phyloP scores from a whole-genome alignment of 495 filamentous ascomycete genomes.

The Neurospora sp. region DNA sequence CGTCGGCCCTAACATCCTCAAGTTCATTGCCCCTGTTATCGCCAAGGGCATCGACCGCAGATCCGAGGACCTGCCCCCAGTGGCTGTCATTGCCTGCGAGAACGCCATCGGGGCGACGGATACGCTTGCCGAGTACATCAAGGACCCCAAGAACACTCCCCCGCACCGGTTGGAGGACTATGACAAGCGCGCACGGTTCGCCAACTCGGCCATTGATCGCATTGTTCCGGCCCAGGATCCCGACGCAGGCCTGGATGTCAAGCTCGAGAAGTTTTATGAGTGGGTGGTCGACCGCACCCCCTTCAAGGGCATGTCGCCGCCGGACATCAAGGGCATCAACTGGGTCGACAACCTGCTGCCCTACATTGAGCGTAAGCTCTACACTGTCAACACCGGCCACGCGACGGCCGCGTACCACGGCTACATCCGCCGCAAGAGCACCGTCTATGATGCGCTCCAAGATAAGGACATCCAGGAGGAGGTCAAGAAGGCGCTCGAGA shows the following conservation, averaged over 20 bases:
- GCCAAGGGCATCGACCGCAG: slow-evolving; percentile 81
- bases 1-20: slow-evolving; percentile 90
- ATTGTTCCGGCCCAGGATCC: slow-evolving; percentile 85
- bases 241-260: slow-evolving; percentile 74
- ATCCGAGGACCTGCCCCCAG: slow-evolving; percentile 50
- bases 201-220: slow-evolving; percentile 95
- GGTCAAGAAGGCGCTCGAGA: slow-evolving; percentile 63
- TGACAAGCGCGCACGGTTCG: slow-evolving; percentile 63
- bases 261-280: slow-evolving; percentile 95
- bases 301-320: slow-evolving; percentile 46
- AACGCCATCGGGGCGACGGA: slow-evolving; percentile 92
- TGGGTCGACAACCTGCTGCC: slow-evolving; percentile 86
- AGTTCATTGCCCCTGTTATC: slow-evolving; percentile 89
- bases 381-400: slow-evolving; percentile 97
- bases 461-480: slow-evolving; percentile 56
- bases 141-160: slow-evolving; percentile 55
- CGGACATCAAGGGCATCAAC: slow-evolving; percentile 75
- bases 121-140: slow-evolving; percentile 70
- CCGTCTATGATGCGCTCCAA: slow-evolving; percentile 74
- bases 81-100: slow-evolving; percentile 94
- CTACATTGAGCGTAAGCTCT: slow-evolving; percentile 98
- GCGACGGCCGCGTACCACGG: slow-evolving; percentile 97
- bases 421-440: slow-evolving; percentile 68
- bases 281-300: slow-evolving; percentile 89
- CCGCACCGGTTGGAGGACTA: slow-evolving; percentile 48